Evolutionary conservation across 2,329 filamentous ascomycete genomes (phyloP).

Genomic region (Phyllachora maydis): DNA sequence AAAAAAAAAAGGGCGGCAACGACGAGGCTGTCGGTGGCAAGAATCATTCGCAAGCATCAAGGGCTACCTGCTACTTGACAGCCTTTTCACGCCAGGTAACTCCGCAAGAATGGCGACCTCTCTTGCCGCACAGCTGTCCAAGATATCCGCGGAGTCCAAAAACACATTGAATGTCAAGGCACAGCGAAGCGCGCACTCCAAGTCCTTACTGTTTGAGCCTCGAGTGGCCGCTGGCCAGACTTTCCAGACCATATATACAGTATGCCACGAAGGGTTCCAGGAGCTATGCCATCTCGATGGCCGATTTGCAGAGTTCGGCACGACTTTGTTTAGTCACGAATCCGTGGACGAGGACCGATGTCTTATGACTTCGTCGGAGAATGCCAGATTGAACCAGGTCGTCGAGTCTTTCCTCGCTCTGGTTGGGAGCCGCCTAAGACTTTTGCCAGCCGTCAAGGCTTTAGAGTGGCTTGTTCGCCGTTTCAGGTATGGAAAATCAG

Average conservation of each 20-base stretch:
- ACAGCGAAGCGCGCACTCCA: conserved; percentile 77
- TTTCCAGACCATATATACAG: conserved; percentile 70
- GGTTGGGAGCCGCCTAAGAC: conserved; percentile 51
- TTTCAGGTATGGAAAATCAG: conserved; percentile 41
- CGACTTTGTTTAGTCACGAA: conserved; percentile 79
- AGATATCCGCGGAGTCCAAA: conserved; percentile 77
- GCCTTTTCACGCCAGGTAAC: no score
- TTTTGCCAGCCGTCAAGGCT: conserved; percentile 77
- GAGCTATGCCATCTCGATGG: conserved; percentile 77
- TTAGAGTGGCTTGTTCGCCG: conserved; percentile 88
- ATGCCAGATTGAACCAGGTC: conserved; percentile 56
- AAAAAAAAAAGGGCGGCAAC: no score
- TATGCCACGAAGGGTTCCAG: conserved; percentile 76
- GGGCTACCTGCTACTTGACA: no score
- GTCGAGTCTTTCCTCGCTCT: conserved; percentile 71
- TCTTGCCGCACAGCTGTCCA: conserved; percentile 83
- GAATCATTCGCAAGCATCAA: no score
- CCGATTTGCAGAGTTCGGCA: conserved; percentile 54
- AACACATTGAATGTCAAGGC: conserved; percentile 83
- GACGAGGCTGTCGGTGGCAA: no score
- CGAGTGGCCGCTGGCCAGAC: conserved; percentile 71
- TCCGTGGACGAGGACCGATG: conserved; percentile 76
- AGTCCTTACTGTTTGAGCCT: conserved; percentile 86
- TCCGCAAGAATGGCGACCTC: conserved; percentile 24
- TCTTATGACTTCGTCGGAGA: conserved; percentile 65